Evolutionary conservation across 805 yeast species (phyloP).

Genomic region (Pichia heedii): DNA sequence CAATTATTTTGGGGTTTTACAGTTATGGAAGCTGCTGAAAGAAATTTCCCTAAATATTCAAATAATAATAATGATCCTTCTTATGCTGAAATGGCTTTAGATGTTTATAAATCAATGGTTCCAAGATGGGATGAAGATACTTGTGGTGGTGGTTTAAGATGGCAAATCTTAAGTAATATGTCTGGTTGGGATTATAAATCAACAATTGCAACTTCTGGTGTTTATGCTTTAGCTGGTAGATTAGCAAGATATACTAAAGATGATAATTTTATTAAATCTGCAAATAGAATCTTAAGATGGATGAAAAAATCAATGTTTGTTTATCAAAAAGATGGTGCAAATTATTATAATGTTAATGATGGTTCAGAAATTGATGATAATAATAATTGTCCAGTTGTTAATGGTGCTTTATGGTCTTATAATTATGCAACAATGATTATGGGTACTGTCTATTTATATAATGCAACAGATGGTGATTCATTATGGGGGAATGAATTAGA

Average conservation of each 20-base stretch:
- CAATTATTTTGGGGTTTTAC: conserved; percentile 89
- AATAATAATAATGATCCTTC: conserved; percentile 52
- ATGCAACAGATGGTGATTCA: conserved; percentile 40
- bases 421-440: conserved; percentile 58
- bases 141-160: conserved; percentile 87
- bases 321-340: conserved; percentile 25
- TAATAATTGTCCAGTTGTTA: conserved; percentile 32
- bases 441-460: conserved; percentile 63
- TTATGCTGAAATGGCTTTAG: conserved; percentile 82
- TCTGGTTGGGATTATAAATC: conserved; percentile 91
- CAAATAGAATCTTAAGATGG: conserved; percentile 77
- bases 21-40: conserved; percentile 74
- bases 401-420: conserved; percentile 54
- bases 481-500: conserved; percentile 34
- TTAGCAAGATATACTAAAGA: conserved; percentile 77
- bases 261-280: conserved; percentile 62
- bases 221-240: conserved; percentile 81
- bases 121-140: conserved; percentile 78
- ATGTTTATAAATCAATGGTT: conserved; percentile 86
- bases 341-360: conserved; percentile 47
- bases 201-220: conserved; percentile 77
- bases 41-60: conserved; percentile 52
- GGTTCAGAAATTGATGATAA: conserved; percentile 52
- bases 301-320: conserved; percentile 44
- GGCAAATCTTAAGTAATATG: conserved; percentile 95